These are phyloP conservation scores for Thalassiosira oceanica DNA, from an alignment of 352 stramenopile species.

Conservation along the genomic window DNA sequence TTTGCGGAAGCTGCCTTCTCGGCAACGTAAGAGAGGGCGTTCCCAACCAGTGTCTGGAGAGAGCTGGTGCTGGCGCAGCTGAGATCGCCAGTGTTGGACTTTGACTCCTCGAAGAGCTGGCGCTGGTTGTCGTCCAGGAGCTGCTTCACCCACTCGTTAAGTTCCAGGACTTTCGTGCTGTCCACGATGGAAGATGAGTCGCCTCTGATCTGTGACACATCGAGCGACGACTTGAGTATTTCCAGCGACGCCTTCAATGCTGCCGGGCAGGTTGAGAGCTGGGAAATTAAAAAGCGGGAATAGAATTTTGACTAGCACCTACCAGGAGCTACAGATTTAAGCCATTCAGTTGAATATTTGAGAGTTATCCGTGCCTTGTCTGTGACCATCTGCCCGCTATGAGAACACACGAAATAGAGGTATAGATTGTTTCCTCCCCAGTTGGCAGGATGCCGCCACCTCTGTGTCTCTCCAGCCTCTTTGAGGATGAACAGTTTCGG, in stretches of 20 bases:
- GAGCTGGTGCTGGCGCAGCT: too few species aligned
- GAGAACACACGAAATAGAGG: neutral
- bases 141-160: conserved; percentile 2
- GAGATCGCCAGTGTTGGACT: neutral
- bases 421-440: neutral
- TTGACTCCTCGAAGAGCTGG: neutral
- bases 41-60: conserved; percentile 3
- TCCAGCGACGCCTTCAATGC: neutral
- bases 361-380: neutral
- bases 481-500: too few species aligned
- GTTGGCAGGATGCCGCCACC: neutral
- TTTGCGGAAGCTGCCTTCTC: conserved; percentile 4
- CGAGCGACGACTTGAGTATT: neutral
- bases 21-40: conserved; percentile 2
- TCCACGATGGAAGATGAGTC: neutral
- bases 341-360: neutral
- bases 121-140: conserved; percentile 1
- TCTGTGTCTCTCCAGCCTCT: too few species aligned
- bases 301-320: too few species aligned
- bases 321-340: conserved; percentile 4
- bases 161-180: neutral
- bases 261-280: neutral
- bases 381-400: conserved; percentile 1
- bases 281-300: neutral
- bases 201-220: conserved; percentile 1